These are phyloP conservation scores for Penicillium macrosclerotiorum DNA, from an alignment of 495 filamentous ascomycete species.

Conservation along the genomic window DNA sequence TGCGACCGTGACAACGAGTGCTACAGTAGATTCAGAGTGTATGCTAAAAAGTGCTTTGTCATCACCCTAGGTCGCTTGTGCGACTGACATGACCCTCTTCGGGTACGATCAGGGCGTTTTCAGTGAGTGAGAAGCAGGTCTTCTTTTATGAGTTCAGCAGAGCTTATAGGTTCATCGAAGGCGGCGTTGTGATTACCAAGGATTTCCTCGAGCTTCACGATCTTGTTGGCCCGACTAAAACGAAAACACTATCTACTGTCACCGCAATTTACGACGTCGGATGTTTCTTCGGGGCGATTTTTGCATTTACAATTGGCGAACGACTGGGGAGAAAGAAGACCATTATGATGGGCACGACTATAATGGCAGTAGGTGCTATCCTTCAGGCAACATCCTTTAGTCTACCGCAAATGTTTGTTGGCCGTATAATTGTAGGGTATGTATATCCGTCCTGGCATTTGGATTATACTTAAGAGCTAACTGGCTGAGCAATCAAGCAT, in stretches of 20 bases:
- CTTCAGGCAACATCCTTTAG: conserved; percentile 57
- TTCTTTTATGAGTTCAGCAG: no score
- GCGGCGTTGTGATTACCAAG: conserved; percentile 36
- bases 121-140: no score
- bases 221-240: conserved; percentile 47
- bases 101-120: conserved; percentile 62
- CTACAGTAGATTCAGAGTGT: not conserved
- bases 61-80: conserved; percentile 53
- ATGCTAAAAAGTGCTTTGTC: no score
- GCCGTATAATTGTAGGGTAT: conserved; percentile 49
- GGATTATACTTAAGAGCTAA: no score
- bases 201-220: conserved; percentile 55
- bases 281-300: conserved; percentile 55
- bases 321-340: conserved; percentile 56
- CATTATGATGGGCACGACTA: conserved; percentile 52
- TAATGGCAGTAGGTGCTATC: conserved; percentile 60
- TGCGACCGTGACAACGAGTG: conserved; percentile 6
- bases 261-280: conserved; percentile 63
- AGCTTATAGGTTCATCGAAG: no score
- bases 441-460: not conserved
- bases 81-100: conserved; percentile 58
- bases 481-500: conserved; percentile 30
- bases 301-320: conserved; percentile 55
- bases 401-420: conserved; percentile 62
- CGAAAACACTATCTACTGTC: conserved; percentile 53